phyloP scores from a whole-genome alignment of 164 flowering plant genomes.

The Umbilicus rupestris region DNA sequence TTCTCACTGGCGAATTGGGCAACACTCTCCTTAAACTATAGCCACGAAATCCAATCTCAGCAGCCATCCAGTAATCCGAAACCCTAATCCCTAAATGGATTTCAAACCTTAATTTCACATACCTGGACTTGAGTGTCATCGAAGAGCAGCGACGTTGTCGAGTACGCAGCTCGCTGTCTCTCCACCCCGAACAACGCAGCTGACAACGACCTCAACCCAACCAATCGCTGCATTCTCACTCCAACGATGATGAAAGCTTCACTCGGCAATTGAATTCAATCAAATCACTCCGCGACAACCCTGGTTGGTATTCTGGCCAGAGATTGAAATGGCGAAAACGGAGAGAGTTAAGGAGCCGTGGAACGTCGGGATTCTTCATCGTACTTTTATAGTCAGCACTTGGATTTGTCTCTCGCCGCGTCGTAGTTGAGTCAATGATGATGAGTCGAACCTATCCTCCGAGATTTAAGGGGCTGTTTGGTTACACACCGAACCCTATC shows the following conservation, averaged over 20 bases:
- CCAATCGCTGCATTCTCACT: constrained; percentile 43
- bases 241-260: neutral
- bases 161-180: constrained; percentile 22
- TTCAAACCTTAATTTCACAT: neutral
- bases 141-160: constrained; percentile 64
- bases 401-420: neutral
- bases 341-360: neutral
- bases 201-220: constrained; percentile 29
- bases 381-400: neutral
- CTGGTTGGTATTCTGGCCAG: neutral
- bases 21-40: constrained; percentile 91
- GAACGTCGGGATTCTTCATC: neutral
- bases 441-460: too few relatives aligned
- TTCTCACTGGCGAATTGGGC: constrained; percentile 77
- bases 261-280: neutral
- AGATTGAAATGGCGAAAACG: neutral
- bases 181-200: constrained; percentile 18
- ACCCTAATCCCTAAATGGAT: neutral
- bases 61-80: neutral
- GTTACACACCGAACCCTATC: too few relatives aligned
- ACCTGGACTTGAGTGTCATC: constrained; percentile 92
- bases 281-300: neutral
- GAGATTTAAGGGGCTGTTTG: too few relatives aligned
- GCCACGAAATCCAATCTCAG: constrained; percentile 8
- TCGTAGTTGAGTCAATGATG: too few relatives aligned